Evolutionary conservation across 2,329 filamentous ascomycete species (phyloP).

Genomic region (Beauveria pseudobassiana): DNA sequence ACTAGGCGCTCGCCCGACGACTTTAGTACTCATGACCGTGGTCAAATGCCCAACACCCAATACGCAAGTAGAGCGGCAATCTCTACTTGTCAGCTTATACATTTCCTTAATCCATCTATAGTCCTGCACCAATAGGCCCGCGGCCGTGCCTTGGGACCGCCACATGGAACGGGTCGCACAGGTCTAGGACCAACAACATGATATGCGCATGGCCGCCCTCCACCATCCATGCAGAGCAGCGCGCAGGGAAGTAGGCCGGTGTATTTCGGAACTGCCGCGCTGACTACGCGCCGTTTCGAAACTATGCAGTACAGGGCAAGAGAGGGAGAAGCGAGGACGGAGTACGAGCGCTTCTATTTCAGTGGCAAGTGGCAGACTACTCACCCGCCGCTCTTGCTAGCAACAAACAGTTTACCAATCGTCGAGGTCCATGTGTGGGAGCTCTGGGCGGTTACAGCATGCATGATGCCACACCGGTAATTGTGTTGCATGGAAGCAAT

Average conservation of each 20-base stretch:
- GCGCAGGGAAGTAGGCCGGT: too few species aligned
- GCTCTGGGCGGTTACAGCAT: not conserved
- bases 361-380: not conserved
- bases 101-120: not conserved
- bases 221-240: too few species aligned
- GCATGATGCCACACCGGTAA: not conserved
- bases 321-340: not conserved
- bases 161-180: conserved; percentile 1
- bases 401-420: too few species aligned
- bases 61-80: not conserved
- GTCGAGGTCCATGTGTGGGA: not conserved
- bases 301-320: not conserved
- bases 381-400: too few species aligned
- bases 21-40: not conserved
- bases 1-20: not conserved
- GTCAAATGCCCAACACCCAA: not conserved
- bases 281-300: not conserved
- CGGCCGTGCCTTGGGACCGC: not conserved
- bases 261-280: not conserved
- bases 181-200: not conserved
- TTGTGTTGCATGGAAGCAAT: not conserved
- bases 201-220: not conserved
- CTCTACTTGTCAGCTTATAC: not conserved
- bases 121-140: not conserved
- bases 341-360: not conserved